phyloP scores from a whole-genome alignment of 2,329 filamentous ascomycete species.

The Stachybotrys chartarum region DNA sequence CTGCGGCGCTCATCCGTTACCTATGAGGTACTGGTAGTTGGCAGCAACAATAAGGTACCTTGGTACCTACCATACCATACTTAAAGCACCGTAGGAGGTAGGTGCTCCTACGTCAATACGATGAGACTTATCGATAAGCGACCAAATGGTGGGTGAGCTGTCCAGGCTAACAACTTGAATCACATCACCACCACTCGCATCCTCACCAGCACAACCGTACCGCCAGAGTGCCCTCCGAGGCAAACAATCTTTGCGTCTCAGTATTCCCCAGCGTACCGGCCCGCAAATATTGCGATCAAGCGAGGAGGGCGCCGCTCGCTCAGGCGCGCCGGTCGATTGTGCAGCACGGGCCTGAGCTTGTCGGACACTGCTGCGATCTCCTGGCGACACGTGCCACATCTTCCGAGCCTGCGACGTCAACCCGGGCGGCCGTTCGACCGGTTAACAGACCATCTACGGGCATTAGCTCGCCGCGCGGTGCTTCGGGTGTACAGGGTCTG shows the following conservation, averaged over 20 bases:
- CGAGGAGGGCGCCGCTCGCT: too few relatives aligned
- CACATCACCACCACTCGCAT: constrained; percentile 17
- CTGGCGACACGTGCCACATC: not conserved
- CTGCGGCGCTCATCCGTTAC: too few relatives aligned
- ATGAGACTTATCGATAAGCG: not conserved
- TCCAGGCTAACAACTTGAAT: constrained; percentile 7
- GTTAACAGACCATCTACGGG: not conserved
- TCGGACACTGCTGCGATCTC: not conserved
- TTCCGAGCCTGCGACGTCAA: not conserved
- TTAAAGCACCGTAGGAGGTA: too few relatives aligned
- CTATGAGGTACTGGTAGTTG: too few relatives aligned
- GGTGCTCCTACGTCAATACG: too few relatives aligned
- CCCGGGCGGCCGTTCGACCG: too few relatives aligned
- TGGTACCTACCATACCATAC: too few relatives aligned
- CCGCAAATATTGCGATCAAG: too few relatives aligned
- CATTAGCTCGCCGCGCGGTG: not conserved
- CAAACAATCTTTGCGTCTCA: too few relatives aligned
- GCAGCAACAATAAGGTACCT: too few relatives aligned
- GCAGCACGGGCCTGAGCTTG: not conserved
- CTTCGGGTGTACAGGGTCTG: too few relatives aligned
- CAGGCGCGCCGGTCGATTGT: not conserved
- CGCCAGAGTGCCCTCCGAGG: not conserved
- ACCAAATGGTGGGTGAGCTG: constrained; percentile 6
- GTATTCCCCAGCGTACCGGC: too few relatives aligned
- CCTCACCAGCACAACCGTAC: constrained; percentile 5